These are phyloP conservation scores for Dothistroma septosporum DNA, from an alignment of 2,329 filamentous ascomycete species.

Conservation along the genomic window DNA sequence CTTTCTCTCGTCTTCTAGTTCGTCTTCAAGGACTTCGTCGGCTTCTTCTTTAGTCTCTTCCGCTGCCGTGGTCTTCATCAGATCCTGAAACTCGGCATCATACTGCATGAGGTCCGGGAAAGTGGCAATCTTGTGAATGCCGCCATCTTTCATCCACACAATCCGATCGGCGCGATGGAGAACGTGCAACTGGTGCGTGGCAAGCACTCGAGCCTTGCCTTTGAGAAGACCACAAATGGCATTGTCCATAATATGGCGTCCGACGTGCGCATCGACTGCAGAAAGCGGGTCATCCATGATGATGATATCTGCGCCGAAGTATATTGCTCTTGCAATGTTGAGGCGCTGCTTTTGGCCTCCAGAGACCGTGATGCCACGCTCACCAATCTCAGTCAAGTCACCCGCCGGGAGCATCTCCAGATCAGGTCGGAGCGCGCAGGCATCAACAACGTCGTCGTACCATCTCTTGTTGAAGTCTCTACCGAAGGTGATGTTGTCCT, in stretches of 20 bases:
- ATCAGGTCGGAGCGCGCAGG: conserved; percentile 80
- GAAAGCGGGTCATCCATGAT: conserved; percentile 63
- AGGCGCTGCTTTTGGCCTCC: conserved; percentile 93
- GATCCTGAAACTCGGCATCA: conserved; percentile 70
- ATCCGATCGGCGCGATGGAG: conserved; percentile 86
- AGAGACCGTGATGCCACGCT: conserved; percentile 90
- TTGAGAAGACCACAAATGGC: conserved; percentile 85
- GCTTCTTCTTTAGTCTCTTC: conserved; percentile 37
- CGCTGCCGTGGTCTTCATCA: conserved; percentile 74
- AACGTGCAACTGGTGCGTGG: conserved; percentile 93
- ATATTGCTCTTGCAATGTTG: conserved; percentile 80
- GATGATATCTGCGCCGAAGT: conserved; percentile 60
- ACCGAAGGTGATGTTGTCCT: conserved; percentile 87
- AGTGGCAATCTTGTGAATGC: conserved; percentile 79
- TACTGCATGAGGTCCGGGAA: conserved; percentile 81
- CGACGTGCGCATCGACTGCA: conserved; percentile 56
- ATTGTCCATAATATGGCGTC: conserved; percentile 78
- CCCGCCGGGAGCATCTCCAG: conserved; percentile 88
- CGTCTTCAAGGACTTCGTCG: conserved; percentile 46
- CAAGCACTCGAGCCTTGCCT: conserved; percentile 84
- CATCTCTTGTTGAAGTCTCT: conserved; percentile 67
- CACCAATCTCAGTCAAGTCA: conserved; percentile 88
- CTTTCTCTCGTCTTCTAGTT: conserved; percentile 56
- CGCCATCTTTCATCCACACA: conserved; percentile 85
- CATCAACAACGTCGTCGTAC: conserved; percentile 80